Conservation (phyloP, 371 early-diverging fungal species). For the Rhizopus sp. region DNA sequence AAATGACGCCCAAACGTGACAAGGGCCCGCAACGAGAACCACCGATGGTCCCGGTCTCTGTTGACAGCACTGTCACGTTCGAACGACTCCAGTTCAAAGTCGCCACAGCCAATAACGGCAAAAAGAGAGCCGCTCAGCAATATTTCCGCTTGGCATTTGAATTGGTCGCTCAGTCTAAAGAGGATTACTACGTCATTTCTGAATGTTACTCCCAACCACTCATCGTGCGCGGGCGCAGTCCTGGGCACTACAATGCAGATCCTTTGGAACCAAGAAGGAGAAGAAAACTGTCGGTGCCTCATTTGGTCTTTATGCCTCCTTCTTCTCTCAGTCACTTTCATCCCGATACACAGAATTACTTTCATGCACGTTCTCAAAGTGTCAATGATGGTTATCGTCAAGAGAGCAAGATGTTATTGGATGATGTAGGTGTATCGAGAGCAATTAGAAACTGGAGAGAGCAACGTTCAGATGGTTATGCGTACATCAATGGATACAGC, state of each 20-base stretch:
- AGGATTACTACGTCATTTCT: slow-evolving; percentile 56
- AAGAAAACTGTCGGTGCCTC: slow-evolving; percentile 21
- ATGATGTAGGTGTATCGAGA: slow-evolving; percentile 15
- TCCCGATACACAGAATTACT: slow-evolving; percentile 6
- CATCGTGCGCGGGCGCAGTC: slow-evolving; percentile 88
- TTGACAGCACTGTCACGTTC: slow-evolving; percentile 59
- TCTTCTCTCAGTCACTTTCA: slow-evolving; percentile 1
- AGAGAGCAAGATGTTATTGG: slow-evolving; percentile 9
- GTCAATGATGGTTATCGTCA: slow-evolving; percentile 20
- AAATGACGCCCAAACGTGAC: slow-evolving; percentile 88
- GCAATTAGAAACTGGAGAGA: slow-evolving; percentile 24
- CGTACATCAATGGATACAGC: no score
- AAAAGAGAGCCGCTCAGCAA: slow-evolving; percentile 80
- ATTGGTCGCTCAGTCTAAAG: slow-evolving; percentile 56
- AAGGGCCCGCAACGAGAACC: slow-evolving; percentile 82
- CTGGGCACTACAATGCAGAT: slow-evolving; percentile 81
- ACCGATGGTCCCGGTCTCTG: slow-evolving; percentile 42
- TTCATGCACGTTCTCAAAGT: slow-evolving; percentile 25
- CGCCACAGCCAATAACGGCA: slow-evolving; percentile 87
- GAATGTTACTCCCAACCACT: slow-evolving; percentile 69
- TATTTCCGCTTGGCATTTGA: slow-evolving; percentile 70
- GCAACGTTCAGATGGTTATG: slow-evolving; percentile 6
- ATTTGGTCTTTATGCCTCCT: slow-evolving; percentile 21
- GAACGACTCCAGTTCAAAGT: slow-evolving; percentile 89
- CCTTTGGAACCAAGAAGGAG: background rate